These are phyloP conservation scores for Blastocystis sp. DNA, from an alignment of 352 stramenopile genomes.

Conservation along the genomic window DNA sequence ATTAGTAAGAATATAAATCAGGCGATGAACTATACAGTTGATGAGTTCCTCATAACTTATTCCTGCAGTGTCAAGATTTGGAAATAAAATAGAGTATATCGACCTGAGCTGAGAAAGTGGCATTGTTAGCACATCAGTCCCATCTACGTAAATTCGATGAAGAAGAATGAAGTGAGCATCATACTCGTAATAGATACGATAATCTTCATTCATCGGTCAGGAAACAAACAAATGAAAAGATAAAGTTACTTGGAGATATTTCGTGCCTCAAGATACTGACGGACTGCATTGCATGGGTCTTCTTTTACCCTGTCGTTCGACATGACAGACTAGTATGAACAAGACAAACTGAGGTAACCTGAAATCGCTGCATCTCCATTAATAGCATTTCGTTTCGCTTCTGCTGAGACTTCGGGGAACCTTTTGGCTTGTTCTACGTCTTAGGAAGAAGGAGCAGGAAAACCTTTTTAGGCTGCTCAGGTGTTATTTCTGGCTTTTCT, in stretches of 20 bases:
- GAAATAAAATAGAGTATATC: background rate
- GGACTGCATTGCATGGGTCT: conserved; percentile 28
- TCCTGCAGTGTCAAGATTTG: background rate
- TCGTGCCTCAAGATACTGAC: conserved; percentile 4
- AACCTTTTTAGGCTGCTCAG: too few species aligned
- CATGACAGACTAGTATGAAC: background rate
- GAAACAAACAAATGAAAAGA: conserved; percentile 20
- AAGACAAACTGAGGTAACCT: background rate
- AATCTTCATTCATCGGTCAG: background rate
- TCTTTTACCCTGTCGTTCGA: conserved; percentile 13
- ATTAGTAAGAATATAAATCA: background rate
- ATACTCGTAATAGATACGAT: background rate
- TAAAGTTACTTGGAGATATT: background rate
- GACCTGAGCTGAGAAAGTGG: background rate
- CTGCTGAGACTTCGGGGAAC: background rate
- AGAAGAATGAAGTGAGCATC: background rate
- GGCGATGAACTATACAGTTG: background rate
- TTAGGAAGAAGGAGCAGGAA: background rate
- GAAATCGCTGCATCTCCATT: conserved; percentile 42
- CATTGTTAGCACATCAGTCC: background rate
- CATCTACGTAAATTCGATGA: background rate
- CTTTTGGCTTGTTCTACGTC: background rate
- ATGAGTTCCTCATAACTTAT: background rate
- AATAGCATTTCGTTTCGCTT: conserved; percentile 32
- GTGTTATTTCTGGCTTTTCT: too few species aligned